Base-by-base conservation (phyloP, 2,329 filamentous ascomycete genomes). In the Kalaharituber pfeilii region DNA sequence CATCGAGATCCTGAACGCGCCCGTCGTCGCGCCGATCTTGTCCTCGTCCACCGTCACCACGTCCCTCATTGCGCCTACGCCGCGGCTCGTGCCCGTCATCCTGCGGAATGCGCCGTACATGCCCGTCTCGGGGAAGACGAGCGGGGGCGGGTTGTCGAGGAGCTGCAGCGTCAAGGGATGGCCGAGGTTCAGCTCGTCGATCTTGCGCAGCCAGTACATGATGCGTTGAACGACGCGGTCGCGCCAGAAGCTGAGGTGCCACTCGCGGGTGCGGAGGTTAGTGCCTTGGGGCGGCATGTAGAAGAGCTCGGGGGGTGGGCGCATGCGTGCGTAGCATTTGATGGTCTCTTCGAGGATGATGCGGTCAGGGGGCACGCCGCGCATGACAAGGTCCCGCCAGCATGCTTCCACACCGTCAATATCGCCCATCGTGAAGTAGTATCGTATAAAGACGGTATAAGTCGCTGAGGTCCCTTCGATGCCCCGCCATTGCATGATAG, bases 341-440 rank as follows among this genome's bases (percentile, higher is more conserved):
- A 87, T 75, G 57, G 82, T 72, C 52, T 80, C 75, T 66, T 85
- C 81, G 74, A 80, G 86, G 61, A 87, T 78, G 24, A 76, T 68
- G 56, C 73, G 71, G 64, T 83, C 76, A 22, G 71, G 68, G 20
- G 62, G 63, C 22, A 64, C 63, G 18, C 62, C 56, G 2, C 62
- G 62, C 2, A 65, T 58, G 25, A 67, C 64, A 45, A 75, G 71
- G 3, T 67, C 65, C n/a, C 71, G 67, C 60, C 86, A 77, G 2
- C 88, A 69, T 0, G 66, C 65, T 33, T 78, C 73, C n/a, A 85
- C 73, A 13, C 76, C 75, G 1, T 69, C 66, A 27, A 84, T 68
- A 60, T 83, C 73, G 1, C 68, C 57, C 51, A 72, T 73, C 7
- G 71, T 63, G 64, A 88, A 82, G 65, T 81, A 81, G 64, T 82